phyloP scores from a whole-genome alignment of 306 rosid species.

The Begonia peltatifolia region DNA sequence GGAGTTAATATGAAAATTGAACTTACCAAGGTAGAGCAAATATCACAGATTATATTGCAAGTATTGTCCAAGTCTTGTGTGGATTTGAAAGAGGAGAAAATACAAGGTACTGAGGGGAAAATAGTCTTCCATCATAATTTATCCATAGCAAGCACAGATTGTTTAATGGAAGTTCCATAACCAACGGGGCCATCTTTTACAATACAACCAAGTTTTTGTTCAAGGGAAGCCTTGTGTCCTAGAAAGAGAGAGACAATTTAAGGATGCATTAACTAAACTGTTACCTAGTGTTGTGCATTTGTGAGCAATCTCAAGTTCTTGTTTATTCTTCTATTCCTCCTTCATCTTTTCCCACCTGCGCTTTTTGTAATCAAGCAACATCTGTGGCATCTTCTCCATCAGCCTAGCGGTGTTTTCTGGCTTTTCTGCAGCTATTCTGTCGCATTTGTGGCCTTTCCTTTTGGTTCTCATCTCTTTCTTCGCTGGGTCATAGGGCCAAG shows the following conservation, averaged over 20 bases:
- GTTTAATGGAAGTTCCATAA: no score
- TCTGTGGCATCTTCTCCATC: neutral
- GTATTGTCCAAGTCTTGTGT: conserved; percentile 56
- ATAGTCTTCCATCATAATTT: no score
- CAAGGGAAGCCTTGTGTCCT: no score
- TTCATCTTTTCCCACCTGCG: neutral
- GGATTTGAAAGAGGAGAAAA: conserved; percentile 41
- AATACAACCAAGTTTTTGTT: no score
- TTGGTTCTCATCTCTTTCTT: conserved; percentile 72
- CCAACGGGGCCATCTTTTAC: no score
- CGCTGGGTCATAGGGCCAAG: conserved; percentile 64
- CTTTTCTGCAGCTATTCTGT: neutral
- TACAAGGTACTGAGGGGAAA: neutral
- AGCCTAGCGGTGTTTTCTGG: neutral
- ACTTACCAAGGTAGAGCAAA: conserved; percentile 79
- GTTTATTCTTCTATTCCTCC: neutral
- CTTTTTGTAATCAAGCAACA: conserved; percentile 1
- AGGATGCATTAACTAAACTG: no score
- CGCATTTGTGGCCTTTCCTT: conserved; percentile 5
- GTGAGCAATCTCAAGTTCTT: neutral
- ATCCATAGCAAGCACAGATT: no score
- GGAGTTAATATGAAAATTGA: conserved; percentile 3
- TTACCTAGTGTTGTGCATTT: no score
- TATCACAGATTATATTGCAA: conserved; percentile 72
- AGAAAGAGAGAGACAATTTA: no score